These are phyloP conservation scores for Lactuca sativa DNA, from an alignment of 129 eudicot species.

Conservation along the genomic window DNA sequence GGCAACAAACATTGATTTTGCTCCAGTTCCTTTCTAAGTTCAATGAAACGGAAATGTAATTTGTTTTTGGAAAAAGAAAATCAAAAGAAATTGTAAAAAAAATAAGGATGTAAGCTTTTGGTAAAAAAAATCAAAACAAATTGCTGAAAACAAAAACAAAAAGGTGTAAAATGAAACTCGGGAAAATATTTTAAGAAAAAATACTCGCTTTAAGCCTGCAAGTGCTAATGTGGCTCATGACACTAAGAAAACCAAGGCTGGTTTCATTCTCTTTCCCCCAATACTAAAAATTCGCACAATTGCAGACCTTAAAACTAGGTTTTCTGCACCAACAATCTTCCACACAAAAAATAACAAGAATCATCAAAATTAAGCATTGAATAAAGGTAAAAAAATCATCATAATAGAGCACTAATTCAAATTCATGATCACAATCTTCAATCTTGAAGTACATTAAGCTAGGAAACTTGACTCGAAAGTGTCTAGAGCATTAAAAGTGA, in stretches of 20 bases:
- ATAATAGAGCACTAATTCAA: conserved; percentile 3
- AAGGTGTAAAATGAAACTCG: not conserved
- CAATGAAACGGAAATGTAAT: too few species aligned
- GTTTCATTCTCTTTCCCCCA: conserved; percentile 98
- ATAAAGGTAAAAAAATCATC: not conserved
- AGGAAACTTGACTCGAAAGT: conserved; percentile 11
- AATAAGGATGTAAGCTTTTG: too few species aligned
- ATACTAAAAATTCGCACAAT: conserved; percentile 95
- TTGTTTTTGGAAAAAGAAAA: too few species aligned
- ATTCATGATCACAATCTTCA: not conserved
- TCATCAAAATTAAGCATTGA: not conserved
- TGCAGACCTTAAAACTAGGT: conserved; percentile 86
- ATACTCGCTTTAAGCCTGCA: conserved; percentile 69
- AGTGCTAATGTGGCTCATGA: conserved; percentile 83
- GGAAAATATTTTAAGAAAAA: not conserved
- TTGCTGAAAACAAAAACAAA: not conserved
- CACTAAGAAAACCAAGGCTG: conserved; percentile 89
- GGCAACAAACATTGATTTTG: too few species aligned
- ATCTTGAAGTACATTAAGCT: conserved; percentile 14
- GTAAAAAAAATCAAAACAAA: too few species aligned
- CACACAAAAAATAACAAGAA: conserved; percentile 29
- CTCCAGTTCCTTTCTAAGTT: too few species aligned
- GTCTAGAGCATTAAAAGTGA: not conserved
- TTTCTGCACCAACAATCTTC: conserved; percentile 98
- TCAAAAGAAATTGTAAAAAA: too few species aligned